These are phyloP conservation scores for Leccinellum albellum DNA, from an alignment of 768 basidiomycete species.

Conservation along the genomic window DNA sequence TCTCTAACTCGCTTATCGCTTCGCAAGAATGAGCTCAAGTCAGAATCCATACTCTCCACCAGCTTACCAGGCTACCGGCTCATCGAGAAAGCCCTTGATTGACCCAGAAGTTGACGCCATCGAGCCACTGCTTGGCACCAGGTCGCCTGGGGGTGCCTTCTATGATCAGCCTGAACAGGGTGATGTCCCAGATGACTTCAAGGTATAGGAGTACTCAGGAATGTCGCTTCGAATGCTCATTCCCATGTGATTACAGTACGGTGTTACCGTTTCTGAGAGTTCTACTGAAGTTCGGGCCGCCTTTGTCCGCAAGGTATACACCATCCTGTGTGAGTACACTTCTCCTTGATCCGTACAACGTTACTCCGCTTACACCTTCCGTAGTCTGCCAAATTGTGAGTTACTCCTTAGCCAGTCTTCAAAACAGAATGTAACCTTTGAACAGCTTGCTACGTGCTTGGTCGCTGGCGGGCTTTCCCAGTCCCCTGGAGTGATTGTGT, in stretches of 20 bases:
- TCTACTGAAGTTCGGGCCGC: conserved; percentile 74
- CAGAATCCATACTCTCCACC: conserved; percentile 61
- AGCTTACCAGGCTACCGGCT: conserved; percentile 45
- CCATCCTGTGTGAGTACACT: conserved; percentile 70
- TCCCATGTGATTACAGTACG: conserved; percentile 50
- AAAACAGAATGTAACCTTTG: conserved; percentile 1
- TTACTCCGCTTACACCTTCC: conserved; percentile 4
- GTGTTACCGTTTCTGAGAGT: conserved; percentile 74
- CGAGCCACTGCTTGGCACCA: conserved; percentile 59
- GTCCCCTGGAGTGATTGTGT: conserved; percentile 55
- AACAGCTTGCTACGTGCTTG: conserved; percentile 67
- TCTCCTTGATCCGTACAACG: neutral
- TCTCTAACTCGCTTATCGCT: conserved; percentile 16
- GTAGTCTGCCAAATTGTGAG: conserved; percentile 72
- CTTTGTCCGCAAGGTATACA: conserved; percentile 90
- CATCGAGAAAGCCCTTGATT: conserved; percentile 36
- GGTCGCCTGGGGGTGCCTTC: conserved; percentile 46
- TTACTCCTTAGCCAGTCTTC: neutral
- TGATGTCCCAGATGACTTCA: conserved; percentile 91
- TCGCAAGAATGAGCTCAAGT: conserved; percentile 47
- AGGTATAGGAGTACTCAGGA: conserved; percentile 45
- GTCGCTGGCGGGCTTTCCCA: conserved; percentile 71
- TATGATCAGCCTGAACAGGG: conserved; percentile 71
- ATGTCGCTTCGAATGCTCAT: conserved; percentile 3
- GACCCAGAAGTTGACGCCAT: conserved; percentile 34